Conservation (phyloP, 106 monocot genomes). For the Agapanthus africanus region DNA sequence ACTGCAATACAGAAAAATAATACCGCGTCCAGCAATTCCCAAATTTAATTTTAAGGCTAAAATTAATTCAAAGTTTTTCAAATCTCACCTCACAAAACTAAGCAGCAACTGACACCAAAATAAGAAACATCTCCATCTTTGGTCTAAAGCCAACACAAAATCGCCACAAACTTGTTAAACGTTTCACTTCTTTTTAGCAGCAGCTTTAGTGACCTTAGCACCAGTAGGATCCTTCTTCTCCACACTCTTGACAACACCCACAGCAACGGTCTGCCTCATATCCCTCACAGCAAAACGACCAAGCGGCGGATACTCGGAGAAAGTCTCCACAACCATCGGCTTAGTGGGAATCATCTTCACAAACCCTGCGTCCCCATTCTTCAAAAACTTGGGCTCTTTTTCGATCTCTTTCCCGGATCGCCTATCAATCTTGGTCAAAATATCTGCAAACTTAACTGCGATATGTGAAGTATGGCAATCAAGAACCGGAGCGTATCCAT, state of each 20-base stretch:
- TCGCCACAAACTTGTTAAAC: no score
- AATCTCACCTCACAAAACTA: no score
- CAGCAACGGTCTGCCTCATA: slow-evolving; percentile 14
- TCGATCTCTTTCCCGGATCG: slow-evolving; percentile 13
- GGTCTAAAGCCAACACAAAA: no score
- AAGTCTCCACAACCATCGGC: slow-evolving; percentile 14
- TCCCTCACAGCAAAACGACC: slow-evolving; percentile 16
- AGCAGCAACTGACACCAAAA: no score
- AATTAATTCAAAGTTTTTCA: no score
- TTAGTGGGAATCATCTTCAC: slow-evolving; percentile 18
- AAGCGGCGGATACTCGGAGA: slow-evolving; percentile 9
- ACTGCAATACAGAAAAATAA: no score
- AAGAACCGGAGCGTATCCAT: slow-evolving; percentile 10
- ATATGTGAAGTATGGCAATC: slow-evolving; percentile 15
- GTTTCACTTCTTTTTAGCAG: slow-evolving; percentile 12
- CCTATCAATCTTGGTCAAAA: slow-evolving; percentile 11
- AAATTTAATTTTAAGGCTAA: no score
- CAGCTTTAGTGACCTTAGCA: slow-evolving; percentile 13
- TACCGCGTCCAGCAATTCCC: no score
- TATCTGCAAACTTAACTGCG: slow-evolving; percentile 11
- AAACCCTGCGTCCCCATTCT: slow-evolving; percentile 13
- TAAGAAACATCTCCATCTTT: no score
- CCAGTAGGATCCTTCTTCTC: slow-evolving; percentile 17
- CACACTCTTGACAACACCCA: slow-evolving; percentile 14
- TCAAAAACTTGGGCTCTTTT: slow-evolving; percentile 18